A percentile compares a stretch with the other conserved stretches of the same genome.
Conservation (phyloP, 1,139 yeast genomes). For the Hansenula sp. region DNA sequence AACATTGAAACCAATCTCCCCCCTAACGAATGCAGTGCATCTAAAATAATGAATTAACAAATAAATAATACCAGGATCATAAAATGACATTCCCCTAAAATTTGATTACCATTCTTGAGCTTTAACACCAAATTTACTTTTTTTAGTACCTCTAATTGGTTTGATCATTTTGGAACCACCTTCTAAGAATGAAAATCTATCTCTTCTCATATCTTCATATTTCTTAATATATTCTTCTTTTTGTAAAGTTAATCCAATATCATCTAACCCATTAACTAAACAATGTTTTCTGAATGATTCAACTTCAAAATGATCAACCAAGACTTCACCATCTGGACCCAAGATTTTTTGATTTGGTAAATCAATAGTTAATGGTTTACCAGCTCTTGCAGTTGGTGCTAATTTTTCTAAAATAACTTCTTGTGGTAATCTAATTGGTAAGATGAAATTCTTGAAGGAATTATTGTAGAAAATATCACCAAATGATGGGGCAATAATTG, state of each 20-base stretch:
- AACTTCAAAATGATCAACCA: slow-evolving; percentile 78
- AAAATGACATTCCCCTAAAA: slow-evolving; percentile 4
- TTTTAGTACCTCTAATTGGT: slow-evolving; percentile 68
- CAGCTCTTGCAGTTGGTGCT: slow-evolving; percentile 73
- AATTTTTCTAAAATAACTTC: slow-evolving; percentile 66
- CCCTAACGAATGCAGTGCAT: neutral
- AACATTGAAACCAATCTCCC: no score
- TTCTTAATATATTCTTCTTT: slow-evolving; percentile 71
- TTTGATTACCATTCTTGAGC: slow-evolving; percentile 70
- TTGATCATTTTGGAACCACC: slow-evolving; percentile 68
- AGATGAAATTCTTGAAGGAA: slow-evolving; percentile 90
- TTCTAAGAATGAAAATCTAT: slow-evolving; percentile 84
- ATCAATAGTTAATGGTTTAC: slow-evolving; percentile 71
- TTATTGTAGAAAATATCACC: slow-evolving; percentile 98
- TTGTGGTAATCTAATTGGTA: slow-evolving; percentile 85
- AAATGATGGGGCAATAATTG: slow-evolving; percentile 94
- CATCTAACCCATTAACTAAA: slow-evolving; percentile 90
- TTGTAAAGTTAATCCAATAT: slow-evolving; percentile 91
- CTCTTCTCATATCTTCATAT: slow-evolving; percentile 75
- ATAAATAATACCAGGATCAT: slow-evolving; percentile 4
- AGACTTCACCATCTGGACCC: slow-evolving; percentile 65
- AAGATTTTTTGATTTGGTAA: slow-evolving; percentile 80
- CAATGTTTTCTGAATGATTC: slow-evolving; percentile 94
- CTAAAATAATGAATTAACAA: no score
- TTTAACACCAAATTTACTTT: slow-evolving; percentile 60